Evolutionary conservation across 305 asterid genomes (phyloP), one percentile per base, ranked within the genome.

Genomic region (Solanum hybrid): DNA sequence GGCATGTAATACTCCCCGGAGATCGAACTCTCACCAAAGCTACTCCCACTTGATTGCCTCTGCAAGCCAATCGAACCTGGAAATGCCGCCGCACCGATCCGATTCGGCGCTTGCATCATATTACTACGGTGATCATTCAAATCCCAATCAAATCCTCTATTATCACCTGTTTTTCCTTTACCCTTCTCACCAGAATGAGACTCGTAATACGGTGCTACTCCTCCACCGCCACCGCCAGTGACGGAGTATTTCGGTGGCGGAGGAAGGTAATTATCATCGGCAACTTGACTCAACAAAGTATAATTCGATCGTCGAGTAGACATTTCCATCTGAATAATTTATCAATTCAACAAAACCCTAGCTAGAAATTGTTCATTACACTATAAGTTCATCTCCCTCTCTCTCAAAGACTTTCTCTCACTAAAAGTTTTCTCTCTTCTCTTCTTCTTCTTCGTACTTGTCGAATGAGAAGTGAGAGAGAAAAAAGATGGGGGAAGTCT

Each of bases 11-110:
- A 96, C 20, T 97, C 99, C 36, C 99, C 99, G 22, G 99, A 98
- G 26, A 95, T 89, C 81, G 99, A 97, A 92, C 99, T 93, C 94
- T 92, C 99, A 7, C 96, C 98, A 35, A 95, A 98, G 91, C 99
- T 98, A 89, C 99, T 98, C 88, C 97, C 99, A 85, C 99, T 98
- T 22, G 99, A 98, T 91, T 97, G 98, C 95, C 95, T 92, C 93
- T 96, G 99, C 79, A 96, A 79, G 32, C 97, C 99, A 69, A 93
- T 90, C 10, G 98, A 91, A 77, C 91, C 90, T 77, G 93, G 86
- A 89, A 93, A 92, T 91, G 91, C 93, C 75, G 93, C 80, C 80
- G 13, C 80, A 56, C 94, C 94, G 88, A 93, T 92, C 94, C 97
- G 94, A 90, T 90, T 92, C 87, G 93, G 95, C 85, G 92, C 92